Percentiles rank a stretch among this genome's conserved stretches.
Evolutionary conservation across 306 rosid genomes (phyloP).

Genomic region (Argentina anserina): DNA sequence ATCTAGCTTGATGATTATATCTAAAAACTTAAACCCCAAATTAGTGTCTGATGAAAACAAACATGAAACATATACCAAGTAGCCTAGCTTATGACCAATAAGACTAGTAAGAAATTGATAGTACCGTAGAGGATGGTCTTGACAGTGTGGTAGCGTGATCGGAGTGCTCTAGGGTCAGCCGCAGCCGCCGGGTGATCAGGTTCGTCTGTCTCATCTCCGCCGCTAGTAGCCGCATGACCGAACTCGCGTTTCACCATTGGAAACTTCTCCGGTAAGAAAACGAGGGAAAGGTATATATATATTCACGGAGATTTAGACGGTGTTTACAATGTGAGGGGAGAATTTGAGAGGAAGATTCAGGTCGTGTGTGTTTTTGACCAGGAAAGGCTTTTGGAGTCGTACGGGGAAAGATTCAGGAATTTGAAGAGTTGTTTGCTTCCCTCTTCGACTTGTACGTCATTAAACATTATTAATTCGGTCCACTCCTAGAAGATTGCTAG

Average conservation of each 20-base stretch:
- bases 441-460: background rate
- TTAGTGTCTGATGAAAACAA: background rate
- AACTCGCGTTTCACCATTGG: conserved; percentile 18
- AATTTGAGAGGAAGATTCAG: background rate
- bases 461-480: too few relatives aligned
- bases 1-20: background rate
- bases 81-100: too few relatives aligned
- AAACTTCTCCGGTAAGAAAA: background rate
- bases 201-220: background rate
- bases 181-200: background rate
- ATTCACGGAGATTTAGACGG: background rate
- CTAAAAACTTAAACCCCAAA: background rate
- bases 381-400: background rate
- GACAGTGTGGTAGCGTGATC: conserved; percentile 33
- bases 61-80: background rate
- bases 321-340: background rate
- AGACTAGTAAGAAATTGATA: background rate
- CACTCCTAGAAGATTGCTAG: too few relatives aligned
- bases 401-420: background rate
- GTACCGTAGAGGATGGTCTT: conserved; percentile 29
- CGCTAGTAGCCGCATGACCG: background rate
- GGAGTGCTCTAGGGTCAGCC: conserved; percentile 27
- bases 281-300: background rate
- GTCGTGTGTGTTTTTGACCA: background rate
- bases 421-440: conserved; percentile 8